Evolutionary conservation across 805 yeast genomes (phyloP).

Genomic region (Candida arabinofermentans): DNA sequence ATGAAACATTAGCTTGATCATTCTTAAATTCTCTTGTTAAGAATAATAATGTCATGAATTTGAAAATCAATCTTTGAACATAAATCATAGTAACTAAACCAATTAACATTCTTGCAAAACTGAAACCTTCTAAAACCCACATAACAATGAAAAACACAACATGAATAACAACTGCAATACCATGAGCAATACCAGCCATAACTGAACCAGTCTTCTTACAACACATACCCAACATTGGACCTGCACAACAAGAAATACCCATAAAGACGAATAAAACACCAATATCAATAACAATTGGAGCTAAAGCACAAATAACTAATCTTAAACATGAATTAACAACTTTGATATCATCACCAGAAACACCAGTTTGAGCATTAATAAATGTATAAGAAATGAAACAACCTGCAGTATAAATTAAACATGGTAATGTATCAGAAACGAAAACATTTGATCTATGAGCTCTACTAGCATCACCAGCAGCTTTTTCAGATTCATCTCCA

Average conservation of each 20-base stretch:
- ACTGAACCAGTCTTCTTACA: slow-evolving; percentile 97
- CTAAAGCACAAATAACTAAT: slow-evolving; percentile 76
- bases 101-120: slow-evolving; percentile 77
- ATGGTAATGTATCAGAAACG: slow-evolving; percentile 68
- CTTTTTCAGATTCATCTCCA: slow-evolving; percentile 76
- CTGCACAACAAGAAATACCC: slow-evolving; percentile 92
- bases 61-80: slow-evolving; percentile 83
- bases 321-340: slow-evolving; percentile 68
- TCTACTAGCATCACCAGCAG: slow-evolving; percentile 79
- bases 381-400: slow-evolving; percentile 76
- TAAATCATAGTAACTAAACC: slow-evolving; percentile 84
- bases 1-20: slow-evolving; percentile 93
- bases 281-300: slow-evolving; percentile 85
- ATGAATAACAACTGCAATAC: slow-evolving; percentile 86
- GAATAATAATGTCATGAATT: slow-evolving; percentile 69
- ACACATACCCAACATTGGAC: slow-evolving; percentile 91
- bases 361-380: slow-evolving; percentile 86
- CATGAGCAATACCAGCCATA: slow-evolving; percentile 94
- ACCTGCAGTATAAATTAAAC: slow-evolving; percentile 71
- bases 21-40: slow-evolving; percentile 95
- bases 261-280: slow-evolving; percentile 78
- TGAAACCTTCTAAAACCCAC: slow-evolving; percentile 97
- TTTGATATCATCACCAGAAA: slow-evolving; percentile 39
- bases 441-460: slow-evolving; percentile 75
- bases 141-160: slow-evolving; percentile 85